A percentile compares a stretch with the other conserved stretches of the same genome.
These are phyloP conservation scores for Globisporangium canariense DNA, from an alignment of 352 stramenopile species.

Conservation along the genomic window DNA sequence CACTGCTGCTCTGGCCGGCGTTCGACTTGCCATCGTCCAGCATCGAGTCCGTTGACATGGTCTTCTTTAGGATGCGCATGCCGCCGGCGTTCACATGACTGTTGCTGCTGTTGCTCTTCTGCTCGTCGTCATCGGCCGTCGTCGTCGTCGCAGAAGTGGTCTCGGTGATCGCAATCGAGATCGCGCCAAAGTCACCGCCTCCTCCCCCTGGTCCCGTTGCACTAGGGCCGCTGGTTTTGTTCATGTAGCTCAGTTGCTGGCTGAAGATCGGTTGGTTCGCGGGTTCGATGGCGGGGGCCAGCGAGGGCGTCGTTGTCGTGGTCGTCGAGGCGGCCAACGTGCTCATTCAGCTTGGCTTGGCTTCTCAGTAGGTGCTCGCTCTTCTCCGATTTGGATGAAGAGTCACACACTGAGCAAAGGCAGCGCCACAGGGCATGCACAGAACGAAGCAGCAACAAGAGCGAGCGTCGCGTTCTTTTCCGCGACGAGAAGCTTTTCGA, in stretches of 20 bases:
- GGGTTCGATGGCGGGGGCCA: slow-evolving; percentile 18
- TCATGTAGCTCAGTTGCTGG: slow-evolving; percentile 14
- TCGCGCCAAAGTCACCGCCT: not conserved
- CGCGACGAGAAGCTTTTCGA: too few relatives aligned
- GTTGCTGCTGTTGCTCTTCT: slow-evolving; percentile 5
- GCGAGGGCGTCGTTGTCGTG: slow-evolving; percentile 7
- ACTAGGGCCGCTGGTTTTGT: slow-evolving; percentile 1
- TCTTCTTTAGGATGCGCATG: slow-evolving; percentile 15
- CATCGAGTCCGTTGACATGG: slow-evolving; percentile 23
- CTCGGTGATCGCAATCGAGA: slow-evolving; percentile 3
- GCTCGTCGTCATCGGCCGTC: not conserved
- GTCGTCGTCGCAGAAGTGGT: not conserved
- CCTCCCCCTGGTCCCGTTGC: not conserved
- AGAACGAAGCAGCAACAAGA: not conserved
- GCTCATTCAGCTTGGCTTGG: slow-evolving; percentile 15
- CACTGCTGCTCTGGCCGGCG: slow-evolving; percentile 17
- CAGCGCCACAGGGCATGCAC: not conserved
- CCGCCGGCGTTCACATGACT: not conserved
- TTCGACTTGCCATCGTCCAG: slow-evolving; percentile 10
- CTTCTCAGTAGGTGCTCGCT: not conserved
- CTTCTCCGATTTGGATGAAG: not conserved
- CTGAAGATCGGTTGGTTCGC: slow-evolving; percentile 18
- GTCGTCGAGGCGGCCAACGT: not conserved
- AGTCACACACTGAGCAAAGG: not conserved
- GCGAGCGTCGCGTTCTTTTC: not conserved